These are phyloP conservation scores for Bolboschoenus planiculmis DNA, from an alignment of 176 grass and related monocot genomes.

Conservation along the genomic window DNA sequence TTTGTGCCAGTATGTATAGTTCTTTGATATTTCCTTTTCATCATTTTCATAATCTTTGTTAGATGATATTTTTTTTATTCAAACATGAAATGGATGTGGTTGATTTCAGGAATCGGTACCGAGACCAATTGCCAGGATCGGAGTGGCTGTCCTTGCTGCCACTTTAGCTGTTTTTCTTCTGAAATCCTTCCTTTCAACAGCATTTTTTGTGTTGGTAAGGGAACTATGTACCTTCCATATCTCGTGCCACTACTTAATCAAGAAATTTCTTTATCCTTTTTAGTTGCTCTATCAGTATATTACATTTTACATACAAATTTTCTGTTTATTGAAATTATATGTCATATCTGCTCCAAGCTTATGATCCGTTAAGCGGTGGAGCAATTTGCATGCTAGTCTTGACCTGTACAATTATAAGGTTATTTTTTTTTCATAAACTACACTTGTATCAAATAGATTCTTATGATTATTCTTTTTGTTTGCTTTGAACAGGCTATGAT, in stretches of 20 bases:
- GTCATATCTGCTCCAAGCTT: not conserved
- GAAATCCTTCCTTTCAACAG: slow-evolving; percentile 78
- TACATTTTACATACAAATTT: not conserved
- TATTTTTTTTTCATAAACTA: not conserved
- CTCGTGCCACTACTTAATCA: not conserved
- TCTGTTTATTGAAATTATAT: not conserved
- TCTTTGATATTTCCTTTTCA: not conserved
- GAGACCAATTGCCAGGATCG: slow-evolving; percentile 72
- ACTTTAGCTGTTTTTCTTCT: slow-evolving; percentile 46
- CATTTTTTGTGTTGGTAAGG: slow-evolving; percentile 32
- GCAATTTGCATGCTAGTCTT: not conserved
- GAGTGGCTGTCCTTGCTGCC: slow-evolving; percentile 35
- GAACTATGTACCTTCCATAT: not conserved
- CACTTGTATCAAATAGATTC: not conserved
- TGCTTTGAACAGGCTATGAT: slow-evolving; percentile 55
- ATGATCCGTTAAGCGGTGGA: not conserved
- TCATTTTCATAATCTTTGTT: not conserved
- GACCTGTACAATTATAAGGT: not conserved
- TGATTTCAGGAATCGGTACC: slow-evolving; percentile 65
- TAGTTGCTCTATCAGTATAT: not conserved
- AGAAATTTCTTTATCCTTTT: not conserved
- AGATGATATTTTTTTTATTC: not conserved
- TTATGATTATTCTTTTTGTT: not conserved
- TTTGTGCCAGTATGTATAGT: slow-evolving; percentile 56
- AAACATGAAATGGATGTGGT: not conserved